These are phyloP conservation scores for Oenanthe sinensis DNA, from an alignment of 129 eudicot species.

Conservation along the genomic window DNA sequence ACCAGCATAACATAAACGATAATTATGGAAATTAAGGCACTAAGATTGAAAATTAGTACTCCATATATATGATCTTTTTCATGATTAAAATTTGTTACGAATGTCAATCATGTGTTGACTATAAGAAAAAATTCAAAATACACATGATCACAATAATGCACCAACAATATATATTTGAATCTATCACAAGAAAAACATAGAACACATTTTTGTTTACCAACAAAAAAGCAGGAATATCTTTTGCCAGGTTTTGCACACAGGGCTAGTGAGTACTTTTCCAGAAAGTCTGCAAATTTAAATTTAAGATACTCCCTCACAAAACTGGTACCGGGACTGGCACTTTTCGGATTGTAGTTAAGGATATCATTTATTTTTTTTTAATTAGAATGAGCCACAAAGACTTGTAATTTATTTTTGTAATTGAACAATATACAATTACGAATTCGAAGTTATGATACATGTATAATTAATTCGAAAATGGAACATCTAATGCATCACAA, in stretches of 20 bases:
- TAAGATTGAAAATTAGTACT: background rate
- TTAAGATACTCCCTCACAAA: too few species aligned
- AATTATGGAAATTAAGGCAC: background rate
- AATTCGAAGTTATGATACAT: too few species aligned
- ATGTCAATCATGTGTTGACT: slow-evolving; percentile 4
- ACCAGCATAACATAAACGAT: background rate
- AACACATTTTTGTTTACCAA: background rate
- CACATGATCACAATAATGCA: background rate
- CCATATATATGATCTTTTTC: background rate
- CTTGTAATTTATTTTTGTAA: too few species aligned
- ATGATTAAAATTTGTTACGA: slow-evolving; percentile 4
- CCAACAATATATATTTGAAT: background rate
- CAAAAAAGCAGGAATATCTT: background rate
- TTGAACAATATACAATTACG: too few species aligned
- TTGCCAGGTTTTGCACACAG: background rate
- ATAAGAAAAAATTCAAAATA: background rate
- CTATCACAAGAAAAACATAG: background rate
- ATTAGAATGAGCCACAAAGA: too few species aligned
- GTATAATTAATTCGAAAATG: background rate
- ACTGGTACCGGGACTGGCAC: too few species aligned
- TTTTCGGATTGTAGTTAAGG: too few species aligned
- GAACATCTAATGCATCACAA: background rate
- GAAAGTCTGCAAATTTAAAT: background rate
- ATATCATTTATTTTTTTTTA: too few species aligned
- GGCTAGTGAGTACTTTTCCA: background rate